A percentile compares a stretch with the other conserved stretches of the same genome.
Conservation (phyloP, 2,329 filamentous ascomycete species). For the Aspergillus amoenus region DNA sequence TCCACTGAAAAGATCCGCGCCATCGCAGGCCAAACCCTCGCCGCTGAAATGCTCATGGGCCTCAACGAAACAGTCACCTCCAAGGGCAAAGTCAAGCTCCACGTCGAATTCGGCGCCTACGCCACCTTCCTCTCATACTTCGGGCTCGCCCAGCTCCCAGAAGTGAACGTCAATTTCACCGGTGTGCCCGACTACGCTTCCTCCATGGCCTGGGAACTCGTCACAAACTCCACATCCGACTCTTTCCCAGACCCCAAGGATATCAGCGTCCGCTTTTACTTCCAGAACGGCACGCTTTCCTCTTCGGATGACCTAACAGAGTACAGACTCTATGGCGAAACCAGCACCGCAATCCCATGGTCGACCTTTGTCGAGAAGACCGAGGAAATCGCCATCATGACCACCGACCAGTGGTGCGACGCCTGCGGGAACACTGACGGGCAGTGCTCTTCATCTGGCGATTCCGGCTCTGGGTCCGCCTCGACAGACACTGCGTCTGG, state of each 20-base stretch:
- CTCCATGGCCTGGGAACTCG: conserved; percentile 74
- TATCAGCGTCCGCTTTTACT: conserved; percentile 60
- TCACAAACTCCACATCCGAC: conserved; percentile 49
- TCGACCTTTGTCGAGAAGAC: conserved; percentile 64
- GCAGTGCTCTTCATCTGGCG: conserved; percentile 55
- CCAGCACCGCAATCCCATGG: conserved; percentile 62
- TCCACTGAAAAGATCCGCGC: conserved; percentile 48
- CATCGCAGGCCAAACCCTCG: conserved; percentile 62
- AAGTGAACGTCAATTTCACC: conserved; percentile 62
- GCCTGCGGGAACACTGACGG: conserved; percentile 72
- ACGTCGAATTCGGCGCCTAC: conserved; percentile 63
- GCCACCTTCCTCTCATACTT: conserved; percentile 62
- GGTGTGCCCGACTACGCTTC: conserved; percentile 83
- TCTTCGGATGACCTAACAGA: conserved; percentile 43
- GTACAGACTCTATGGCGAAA: conserved; percentile 63
- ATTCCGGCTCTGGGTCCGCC: conserved; percentile 26
- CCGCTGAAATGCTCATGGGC: conserved; percentile 57
- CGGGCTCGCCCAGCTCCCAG: conserved; percentile 54
- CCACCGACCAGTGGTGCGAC: conserved; percentile 68
- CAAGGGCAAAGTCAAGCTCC: conserved; percentile 41
- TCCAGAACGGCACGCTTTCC: conserved; percentile 60
- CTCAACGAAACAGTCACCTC: conserved; percentile 43
- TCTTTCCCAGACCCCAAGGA: conserved; percentile 50
- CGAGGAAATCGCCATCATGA: conserved; percentile 64
- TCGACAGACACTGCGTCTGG: conserved; percentile 19